Evolutionary conservation across 306 rosid genomes (phyloP).

Genomic region (Rosa persica): DNA sequence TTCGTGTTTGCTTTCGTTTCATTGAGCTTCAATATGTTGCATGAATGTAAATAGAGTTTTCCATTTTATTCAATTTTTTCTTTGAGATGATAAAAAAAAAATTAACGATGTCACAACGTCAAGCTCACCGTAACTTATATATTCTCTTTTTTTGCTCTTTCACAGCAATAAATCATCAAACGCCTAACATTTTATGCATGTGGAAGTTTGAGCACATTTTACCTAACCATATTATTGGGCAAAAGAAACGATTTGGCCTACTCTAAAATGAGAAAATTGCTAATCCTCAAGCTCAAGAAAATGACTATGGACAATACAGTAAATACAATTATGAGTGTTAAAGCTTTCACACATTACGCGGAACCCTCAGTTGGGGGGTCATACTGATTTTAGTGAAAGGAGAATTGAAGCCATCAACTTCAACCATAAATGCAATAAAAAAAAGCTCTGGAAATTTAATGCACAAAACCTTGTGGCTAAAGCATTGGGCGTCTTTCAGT

Average conservation of each 20-base stretch:
- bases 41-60: no score
- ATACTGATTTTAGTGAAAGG: slow-evolving; percentile 6
- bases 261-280: neutral
- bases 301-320: neutral
- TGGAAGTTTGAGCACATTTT: neutral
- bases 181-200: neutral
- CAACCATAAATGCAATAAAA: slow-evolving; percentile 8
- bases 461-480: slow-evolving; percentile 2
- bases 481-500: neutral
- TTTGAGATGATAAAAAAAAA: no score
- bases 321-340: neutral
- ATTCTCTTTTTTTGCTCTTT: rapidly evolving
- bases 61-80: no score
- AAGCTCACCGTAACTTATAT: neutral
- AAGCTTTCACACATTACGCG: slow-evolving; percentile 18
- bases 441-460: neutral
- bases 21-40: rapidly evolving
- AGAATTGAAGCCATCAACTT: slow-evolving; percentile 16
- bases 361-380: slow-evolving; percentile 10
- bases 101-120: neutral
- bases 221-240: neutral
- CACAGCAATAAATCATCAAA: neutral
- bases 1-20: neutral
- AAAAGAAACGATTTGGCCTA: neutral
- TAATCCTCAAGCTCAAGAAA: neutral